A percentile compares a stretch with the other conserved stretches of the same genome.
Conservation (phyloP, 345 rosid species). For the Moricandia arvensis region DNA sequence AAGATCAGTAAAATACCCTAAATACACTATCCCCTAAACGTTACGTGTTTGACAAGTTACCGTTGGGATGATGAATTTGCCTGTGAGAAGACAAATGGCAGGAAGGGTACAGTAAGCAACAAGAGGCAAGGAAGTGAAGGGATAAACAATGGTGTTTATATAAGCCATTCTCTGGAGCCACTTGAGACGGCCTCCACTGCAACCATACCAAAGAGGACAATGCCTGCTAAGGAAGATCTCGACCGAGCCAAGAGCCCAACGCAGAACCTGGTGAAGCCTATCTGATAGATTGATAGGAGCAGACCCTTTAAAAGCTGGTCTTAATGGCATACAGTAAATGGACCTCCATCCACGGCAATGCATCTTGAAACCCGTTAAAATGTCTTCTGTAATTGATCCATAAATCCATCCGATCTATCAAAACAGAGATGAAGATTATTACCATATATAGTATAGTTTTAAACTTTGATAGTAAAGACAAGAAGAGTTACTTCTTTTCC, state of each 20-base stretch:
- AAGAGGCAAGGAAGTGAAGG: slow-evolving; percentile 96
- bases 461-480: neutral
- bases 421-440: slow-evolving; percentile 1
- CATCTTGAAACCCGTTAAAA: slow-evolving; percentile 96
- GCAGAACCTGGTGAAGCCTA: slow-evolving; percentile 88
- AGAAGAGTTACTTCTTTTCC: slow-evolving; percentile 80
- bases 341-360: slow-evolving; percentile 99
- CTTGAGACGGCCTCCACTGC: slow-evolving; percentile 93
- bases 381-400: slow-evolving; percentile 94
- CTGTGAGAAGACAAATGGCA: slow-evolving; percentile 95
- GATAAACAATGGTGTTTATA: slow-evolving; percentile 90
- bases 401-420: slow-evolving; percentile 96
- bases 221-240: slow-evolving; percentile 85
- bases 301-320: slow-evolving; percentile 98
- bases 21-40: neutral
- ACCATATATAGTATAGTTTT: neutral
- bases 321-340: slow-evolving; percentile 88
- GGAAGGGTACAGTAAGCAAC: slow-evolving; percentile 88
- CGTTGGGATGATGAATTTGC: slow-evolving; percentile 95
- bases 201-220: slow-evolving; percentile 96
- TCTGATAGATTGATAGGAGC: slow-evolving; percentile 98
- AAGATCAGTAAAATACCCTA: neutral
- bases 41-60: slow-evolving; percentile 40
- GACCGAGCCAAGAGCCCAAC: slow-evolving; percentile 98
- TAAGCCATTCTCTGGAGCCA: slow-evolving; percentile 91